Evolutionary conservation across 108 stramenopile species (phyloP).

Genomic region (Conticribra guillardii): DNA sequence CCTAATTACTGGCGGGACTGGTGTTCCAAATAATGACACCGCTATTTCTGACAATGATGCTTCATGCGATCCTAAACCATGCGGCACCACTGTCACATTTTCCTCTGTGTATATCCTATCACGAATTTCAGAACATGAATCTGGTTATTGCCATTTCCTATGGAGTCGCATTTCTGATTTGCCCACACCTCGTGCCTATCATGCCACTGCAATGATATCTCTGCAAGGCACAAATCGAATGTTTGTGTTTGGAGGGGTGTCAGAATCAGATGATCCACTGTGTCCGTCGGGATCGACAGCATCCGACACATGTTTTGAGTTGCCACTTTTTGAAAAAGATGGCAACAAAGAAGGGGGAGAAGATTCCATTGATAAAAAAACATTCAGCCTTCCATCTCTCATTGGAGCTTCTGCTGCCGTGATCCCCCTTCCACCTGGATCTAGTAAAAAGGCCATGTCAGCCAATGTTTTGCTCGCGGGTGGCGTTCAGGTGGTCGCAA

Average conservation of each 20-base stretch:
- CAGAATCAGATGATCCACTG: slow-evolving; percentile 50
- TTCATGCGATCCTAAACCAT: neutral
- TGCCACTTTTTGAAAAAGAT: neutral
- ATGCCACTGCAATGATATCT: slow-evolving; percentile 16
- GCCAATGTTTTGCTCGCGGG: neutral
- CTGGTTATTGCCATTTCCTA: slow-evolving; percentile 22
- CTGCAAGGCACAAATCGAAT: slow-evolving; percentile 16
- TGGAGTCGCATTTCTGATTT: slow-evolving; percentile 48
- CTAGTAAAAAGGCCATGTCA: neutral
- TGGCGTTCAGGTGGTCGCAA: neutral
- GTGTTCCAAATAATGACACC: slow-evolving; percentile 13
- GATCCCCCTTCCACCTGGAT: neutral
- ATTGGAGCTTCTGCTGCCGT: slow-evolving; percentile 1
- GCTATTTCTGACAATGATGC: too few relatives aligned
- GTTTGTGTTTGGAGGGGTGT: slow-evolving; percentile 52
- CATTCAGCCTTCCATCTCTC: neutral
- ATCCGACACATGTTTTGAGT: neutral
- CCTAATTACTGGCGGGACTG: slow-evolving; percentile 41
- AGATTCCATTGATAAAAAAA: neutral
- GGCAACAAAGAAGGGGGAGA: neutral
- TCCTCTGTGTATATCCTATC: slow-evolving; percentile 46
- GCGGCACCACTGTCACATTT: slow-evolving; percentile 23
- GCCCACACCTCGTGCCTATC: slow-evolving; percentile 44
- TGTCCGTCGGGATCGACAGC: neutral
- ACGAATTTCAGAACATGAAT: slow-evolving; percentile 14